Percentiles rank a stretch among this genome's conserved stretches.
Evolutionary conservation across 495 filamentous ascomycete genomes (phyloP).

Genomic region (Thermothielavioides terrestris): DNA sequence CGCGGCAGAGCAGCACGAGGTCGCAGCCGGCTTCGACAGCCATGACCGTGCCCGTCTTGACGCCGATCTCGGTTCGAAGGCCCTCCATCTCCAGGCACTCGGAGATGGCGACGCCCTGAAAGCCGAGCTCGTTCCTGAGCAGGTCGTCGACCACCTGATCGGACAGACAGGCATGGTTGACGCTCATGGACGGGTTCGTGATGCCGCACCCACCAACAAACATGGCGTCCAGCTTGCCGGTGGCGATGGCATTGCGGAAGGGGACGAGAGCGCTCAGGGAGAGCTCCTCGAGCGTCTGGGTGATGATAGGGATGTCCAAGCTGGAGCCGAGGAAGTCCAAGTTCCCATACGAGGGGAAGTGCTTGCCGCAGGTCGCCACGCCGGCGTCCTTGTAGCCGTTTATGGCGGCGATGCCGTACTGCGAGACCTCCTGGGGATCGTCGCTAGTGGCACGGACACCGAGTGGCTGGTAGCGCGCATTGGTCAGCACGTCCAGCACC

Average conservation of each 20-base stretch:
- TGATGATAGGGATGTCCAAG: slow-evolving; percentile 83
- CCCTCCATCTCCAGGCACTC: slow-evolving; percentile 96
- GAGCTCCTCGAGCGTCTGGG: slow-evolving; percentile 79
- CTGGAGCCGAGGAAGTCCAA: slow-evolving; percentile 83
- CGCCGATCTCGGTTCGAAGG: slow-evolving; percentile 79
- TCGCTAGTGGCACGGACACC: slow-evolving; percentile 78
- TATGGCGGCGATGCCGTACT: slow-evolving; percentile 78
- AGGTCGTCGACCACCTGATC: slow-evolving; percentile 85
- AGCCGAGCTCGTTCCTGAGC: slow-evolving; percentile 70
- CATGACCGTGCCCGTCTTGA: slow-evolving; percentile 90
- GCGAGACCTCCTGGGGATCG: slow-evolving; percentile 82
- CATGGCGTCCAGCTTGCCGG: slow-evolving; percentile 75
- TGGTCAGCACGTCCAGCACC: slow-evolving; percentile 82
- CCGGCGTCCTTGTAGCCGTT: slow-evolving; percentile 84
- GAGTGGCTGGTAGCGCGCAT: slow-evolving; percentile 76
- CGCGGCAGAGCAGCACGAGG: slow-evolving; percentile 73
- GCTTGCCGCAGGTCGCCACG: slow-evolving; percentile 77
- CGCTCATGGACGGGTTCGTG: slow-evolving; percentile 75
- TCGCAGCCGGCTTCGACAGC: slow-evolving; percentile 89
- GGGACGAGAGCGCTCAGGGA: slow-evolving; percentile 76
- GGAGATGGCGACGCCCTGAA: slow-evolving; percentile 84
- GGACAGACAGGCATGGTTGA: slow-evolving; percentile 85
- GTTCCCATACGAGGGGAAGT: slow-evolving; percentile 88
- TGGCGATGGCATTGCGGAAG: slow-evolving; percentile 74
- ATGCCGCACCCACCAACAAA: slow-evolving; percentile 88